phyloP scores from a whole-genome alignment of 495 filamentous ascomycete species.

The Penicillium subrubescens region DNA sequence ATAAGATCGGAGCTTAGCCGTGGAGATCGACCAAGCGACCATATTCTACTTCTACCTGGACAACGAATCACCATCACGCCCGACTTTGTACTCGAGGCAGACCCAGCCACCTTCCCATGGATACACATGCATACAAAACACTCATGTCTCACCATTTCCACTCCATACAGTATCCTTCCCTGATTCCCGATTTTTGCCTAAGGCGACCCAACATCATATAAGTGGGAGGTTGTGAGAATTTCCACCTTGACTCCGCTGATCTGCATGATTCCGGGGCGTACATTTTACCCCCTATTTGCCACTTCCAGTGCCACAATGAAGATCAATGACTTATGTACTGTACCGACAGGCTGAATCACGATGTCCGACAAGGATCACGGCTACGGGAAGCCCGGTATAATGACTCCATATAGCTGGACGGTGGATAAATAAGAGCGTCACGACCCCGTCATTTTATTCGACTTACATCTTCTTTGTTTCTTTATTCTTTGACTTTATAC shows the following conservation, averaged over 20 bases:
- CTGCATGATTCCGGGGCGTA: neutral
- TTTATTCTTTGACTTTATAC: neutral
- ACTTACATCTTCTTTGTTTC: neutral
- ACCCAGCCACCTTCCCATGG: too few relatives aligned
- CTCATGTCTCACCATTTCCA: neutral
- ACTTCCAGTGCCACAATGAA: neutral
- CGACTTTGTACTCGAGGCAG: too few relatives aligned
- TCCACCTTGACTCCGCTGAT: neutral
- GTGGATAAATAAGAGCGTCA: conserved; percentile 7
- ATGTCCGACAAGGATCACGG: neutral
- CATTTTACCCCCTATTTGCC: neutral
- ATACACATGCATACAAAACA: neutral
- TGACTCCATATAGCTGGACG: neutral
- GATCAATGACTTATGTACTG: neutral
- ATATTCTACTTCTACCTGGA: too few relatives aligned
- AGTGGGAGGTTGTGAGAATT: neutral
- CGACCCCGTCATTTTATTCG: neutral
- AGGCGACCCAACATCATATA: neutral
- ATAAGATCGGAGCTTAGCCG: too few relatives aligned
- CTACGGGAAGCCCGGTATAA: neutral
- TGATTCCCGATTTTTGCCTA: neutral
- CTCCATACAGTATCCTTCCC: neutral
- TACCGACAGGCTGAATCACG: neutral
- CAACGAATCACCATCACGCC: too few relatives aligned
- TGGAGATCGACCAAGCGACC: too few relatives aligned